These are phyloP conservation scores for Botrytis fragariae DNA, from an alignment of 2,329 filamentous ascomycete species.

Conservation along the genomic window DNA sequence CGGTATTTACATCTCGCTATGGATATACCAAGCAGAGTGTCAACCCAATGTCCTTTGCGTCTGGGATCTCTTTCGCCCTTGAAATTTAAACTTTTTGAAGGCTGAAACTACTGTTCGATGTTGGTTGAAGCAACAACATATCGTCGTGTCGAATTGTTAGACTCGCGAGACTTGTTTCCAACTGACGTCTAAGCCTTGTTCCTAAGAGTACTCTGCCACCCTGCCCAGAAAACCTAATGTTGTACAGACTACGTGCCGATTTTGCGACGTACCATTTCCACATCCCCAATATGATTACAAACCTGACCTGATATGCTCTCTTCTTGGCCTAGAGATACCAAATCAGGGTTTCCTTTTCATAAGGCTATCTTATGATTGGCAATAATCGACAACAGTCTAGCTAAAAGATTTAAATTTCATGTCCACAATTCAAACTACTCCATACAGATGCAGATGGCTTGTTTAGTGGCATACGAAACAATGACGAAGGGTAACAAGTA, in stretches of 20 bases:
- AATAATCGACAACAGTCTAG: conserved; percentile 6
- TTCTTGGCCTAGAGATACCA: neutral
- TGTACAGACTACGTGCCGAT: neutral
- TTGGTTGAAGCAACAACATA: neutral
- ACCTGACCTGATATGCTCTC: neutral
- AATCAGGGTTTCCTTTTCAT: neutral
- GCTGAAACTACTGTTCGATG: conserved; percentile 1
- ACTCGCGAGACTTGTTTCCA: neutral
- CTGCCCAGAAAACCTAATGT: neutral
- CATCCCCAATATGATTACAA: neutral
- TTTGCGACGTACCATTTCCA: neutral
- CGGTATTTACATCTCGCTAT: neutral
- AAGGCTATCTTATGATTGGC: conserved; percentile 4
- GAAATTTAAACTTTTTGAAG: neutral
- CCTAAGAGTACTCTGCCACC: neutral
- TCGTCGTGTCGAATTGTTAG: neutral
- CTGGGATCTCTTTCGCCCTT: neutral
- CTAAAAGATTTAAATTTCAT: neutral
- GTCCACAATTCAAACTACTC: neutral
- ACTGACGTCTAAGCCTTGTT: neutral
- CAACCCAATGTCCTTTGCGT: neutral
- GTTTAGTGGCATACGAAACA: neutral
- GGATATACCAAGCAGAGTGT: conserved; percentile 1
- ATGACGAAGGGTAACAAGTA: conserved; percentile 7
- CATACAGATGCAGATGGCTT: neutral